Evolutionary conservation across 1,284 basidiomycete species (phyloP).

Genomic region (Heterobasidion occidentale): DNA sequence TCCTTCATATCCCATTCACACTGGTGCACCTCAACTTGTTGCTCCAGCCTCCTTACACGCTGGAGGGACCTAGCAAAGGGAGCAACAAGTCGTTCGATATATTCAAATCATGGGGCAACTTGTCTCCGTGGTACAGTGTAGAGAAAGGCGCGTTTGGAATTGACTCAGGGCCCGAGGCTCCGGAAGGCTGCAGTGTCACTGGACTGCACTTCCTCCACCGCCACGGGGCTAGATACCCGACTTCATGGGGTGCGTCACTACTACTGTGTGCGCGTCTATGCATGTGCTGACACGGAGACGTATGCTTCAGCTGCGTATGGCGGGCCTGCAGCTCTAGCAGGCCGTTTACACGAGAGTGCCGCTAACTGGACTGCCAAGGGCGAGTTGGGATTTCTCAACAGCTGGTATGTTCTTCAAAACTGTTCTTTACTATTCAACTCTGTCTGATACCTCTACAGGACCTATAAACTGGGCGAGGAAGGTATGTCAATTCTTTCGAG

Average conservation of each 20-base stretch:
- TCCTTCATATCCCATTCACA: slow-evolving; percentile 67
- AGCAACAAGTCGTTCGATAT: slow-evolving; percentile 41
- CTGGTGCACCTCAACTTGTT: slow-evolving; percentile 61
- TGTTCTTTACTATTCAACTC: too few species aligned
- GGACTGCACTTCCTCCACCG: slow-evolving; percentile 75
- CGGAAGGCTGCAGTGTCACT: slow-evolving; percentile 61
- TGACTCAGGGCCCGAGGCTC: slow-evolving; percentile 60
- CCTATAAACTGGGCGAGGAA: slow-evolving; percentile 77
- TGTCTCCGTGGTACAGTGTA: slow-evolving; percentile 81
- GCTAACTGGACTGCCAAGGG: slow-evolving; percentile 56
- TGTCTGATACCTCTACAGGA: slow-evolving; percentile 33
- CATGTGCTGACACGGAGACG: neutral
- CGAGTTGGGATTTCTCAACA: slow-evolving; percentile 65
- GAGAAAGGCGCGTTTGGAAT: slow-evolving; percentile 63
- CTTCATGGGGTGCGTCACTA: slow-evolving; percentile 47
- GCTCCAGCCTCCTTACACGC: slow-evolving; percentile 25
- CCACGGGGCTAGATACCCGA: slow-evolving; percentile 78
- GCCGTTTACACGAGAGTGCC: slow-evolving; percentile 45
- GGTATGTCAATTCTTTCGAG: slow-evolving; percentile 25
- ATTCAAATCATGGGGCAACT: slow-evolving; percentile 75
- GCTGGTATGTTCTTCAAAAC: slow-evolving; percentile 39
- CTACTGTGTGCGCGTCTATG: slow-evolving; percentile 9
- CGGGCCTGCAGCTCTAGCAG: slow-evolving; percentile 58
- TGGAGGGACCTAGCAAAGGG: slow-evolving; percentile 9
- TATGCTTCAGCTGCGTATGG: slow-evolving; percentile 44